Evolutionary conservation across 305 asterid species (phyloP).

Genomic region (Coffea humblotiana): DNA sequence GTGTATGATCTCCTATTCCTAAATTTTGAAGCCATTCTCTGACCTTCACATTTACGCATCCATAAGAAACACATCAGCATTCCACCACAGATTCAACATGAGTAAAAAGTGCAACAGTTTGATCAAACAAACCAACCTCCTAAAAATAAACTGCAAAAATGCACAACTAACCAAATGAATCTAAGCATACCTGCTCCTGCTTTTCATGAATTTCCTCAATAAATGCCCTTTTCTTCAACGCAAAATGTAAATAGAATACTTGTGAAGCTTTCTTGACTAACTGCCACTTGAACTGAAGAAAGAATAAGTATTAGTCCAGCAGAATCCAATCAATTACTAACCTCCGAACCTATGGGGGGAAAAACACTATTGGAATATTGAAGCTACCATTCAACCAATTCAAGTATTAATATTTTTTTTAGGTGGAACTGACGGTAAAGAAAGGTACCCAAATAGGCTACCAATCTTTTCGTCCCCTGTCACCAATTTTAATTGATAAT

Average conservation of each 20-base stretch:
- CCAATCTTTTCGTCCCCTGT: neutral
- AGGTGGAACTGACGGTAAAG: neutral
- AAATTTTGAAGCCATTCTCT: slow-evolving; percentile 96
- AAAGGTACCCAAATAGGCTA: neutral
- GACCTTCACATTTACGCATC: slow-evolving; percentile 52
- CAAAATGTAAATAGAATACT: slow-evolving; percentile 84
- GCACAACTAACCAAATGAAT: neutral
- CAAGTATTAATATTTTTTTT: neutral
- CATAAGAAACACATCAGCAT: slow-evolving; percentile 28
- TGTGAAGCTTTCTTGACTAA: slow-evolving; percentile 90
- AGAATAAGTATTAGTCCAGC: neutral
- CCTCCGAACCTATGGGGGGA: neutral
- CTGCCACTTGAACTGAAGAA: slow-evolving; percentile 88
- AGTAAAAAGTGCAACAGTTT: neutral
- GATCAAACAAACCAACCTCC: neutral
- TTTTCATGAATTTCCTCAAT: slow-evolving; percentile 96
- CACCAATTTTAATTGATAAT: neutral
- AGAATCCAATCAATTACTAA: neutral
- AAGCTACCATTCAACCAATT: neutral
- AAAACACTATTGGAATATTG: neutral
- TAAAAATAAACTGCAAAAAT: neutral
- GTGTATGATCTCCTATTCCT: slow-evolving; percentile 79
- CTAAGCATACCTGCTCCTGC: slow-evolving; percentile 84
- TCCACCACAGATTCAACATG: neutral
- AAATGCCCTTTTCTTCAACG: slow-evolving; percentile 83